A percentile compares a stretch with the other conserved stretches of the same genome.
Conservation (phyloP, 306 rosid species). For the Cucurbita moschata region DNA sequence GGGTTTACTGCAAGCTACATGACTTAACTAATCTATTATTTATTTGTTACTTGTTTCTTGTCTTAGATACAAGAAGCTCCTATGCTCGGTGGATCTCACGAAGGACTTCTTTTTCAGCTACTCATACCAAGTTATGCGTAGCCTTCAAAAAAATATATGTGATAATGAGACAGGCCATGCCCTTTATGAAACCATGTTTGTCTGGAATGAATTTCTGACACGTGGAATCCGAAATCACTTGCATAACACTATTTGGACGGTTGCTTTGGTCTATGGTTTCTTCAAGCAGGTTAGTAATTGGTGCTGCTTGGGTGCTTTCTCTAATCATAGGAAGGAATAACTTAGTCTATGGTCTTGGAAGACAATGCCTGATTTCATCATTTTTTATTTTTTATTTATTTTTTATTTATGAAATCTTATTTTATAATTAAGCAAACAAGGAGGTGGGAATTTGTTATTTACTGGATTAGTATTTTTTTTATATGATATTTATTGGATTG, state of each 20-base stretch:
- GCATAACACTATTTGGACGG: slow-evolving; percentile 78
- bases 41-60: slow-evolving; percentile 28
- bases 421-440: neutral
- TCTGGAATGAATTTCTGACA: slow-evolving; percentile 92
- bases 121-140: slow-evolving; percentile 84
- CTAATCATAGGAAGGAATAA: neutral
- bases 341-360: neutral
- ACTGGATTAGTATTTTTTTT: neutral
- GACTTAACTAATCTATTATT: slow-evolving; percentile 16
- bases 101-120: slow-evolving; percentile 99
- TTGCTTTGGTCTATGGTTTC: slow-evolving; percentile 83
- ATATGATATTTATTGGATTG: neutral
- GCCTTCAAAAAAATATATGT: slow-evolving; percentile 83
- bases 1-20: neutral
- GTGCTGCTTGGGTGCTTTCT: neutral
- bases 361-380: neutral
- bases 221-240: slow-evolving; percentile 72
- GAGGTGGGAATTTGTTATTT: neutral
- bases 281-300: slow-evolving; percentile 65
- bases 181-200: slow-evolving; percentile 80
- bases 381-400: neutral
- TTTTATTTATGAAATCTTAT: neutral
- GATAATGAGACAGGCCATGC: slow-evolving; percentile 32
- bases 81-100: slow-evolving; percentile 89
- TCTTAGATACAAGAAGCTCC: slow-evolving; percentile 95